A percentile compares a stretch with the other conserved stretches of the same genome.
These are phyloP conservation scores for Fusarium verrucosum DNA, from an alignment of 2,329 filamentous ascomycete species.

Conservation along the genomic window DNA sequence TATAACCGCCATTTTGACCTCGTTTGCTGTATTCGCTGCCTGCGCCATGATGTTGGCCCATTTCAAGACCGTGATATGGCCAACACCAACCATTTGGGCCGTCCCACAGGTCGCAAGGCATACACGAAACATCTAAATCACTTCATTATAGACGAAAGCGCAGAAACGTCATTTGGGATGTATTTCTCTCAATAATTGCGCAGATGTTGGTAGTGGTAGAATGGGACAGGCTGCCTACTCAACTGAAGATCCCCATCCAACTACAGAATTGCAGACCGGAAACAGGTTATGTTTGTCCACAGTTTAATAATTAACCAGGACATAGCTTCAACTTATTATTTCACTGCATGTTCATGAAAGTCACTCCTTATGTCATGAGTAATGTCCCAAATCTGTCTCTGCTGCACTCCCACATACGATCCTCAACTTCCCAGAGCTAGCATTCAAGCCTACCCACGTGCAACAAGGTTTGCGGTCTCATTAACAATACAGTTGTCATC, in stretches of 20 bases:
- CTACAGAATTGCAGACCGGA: not conserved
- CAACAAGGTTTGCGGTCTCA: not conserved
- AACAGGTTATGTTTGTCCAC: not conserved
- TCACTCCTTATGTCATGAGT: not conserved
- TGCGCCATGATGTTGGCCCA: not conserved
- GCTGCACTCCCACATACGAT: not conserved
- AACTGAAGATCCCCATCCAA: not conserved
- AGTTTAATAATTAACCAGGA: not conserved
- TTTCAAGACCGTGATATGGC: not conserved
- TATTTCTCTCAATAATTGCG: not conserved
- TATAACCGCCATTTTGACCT: accelerated
- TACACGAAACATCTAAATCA: accelerated
- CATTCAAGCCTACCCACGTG: not conserved
- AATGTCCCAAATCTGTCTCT: not conserved
- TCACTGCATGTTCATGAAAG: not conserved
- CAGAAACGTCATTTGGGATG: not conserved
- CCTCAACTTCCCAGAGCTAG: not conserved
- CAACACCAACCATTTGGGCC: accelerated
- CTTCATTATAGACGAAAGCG: too few relatives aligned
- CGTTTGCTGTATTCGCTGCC: not conserved
- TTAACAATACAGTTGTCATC: not conserved
- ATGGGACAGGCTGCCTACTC: not conserved
- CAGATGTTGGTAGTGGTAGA: not conserved
- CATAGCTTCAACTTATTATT: not conserved
- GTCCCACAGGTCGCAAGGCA: not conserved